Evolutionary conservation across 1,284 basidiomycete genomes (phyloP).

Genomic region (Irpex lacteus): DNA sequence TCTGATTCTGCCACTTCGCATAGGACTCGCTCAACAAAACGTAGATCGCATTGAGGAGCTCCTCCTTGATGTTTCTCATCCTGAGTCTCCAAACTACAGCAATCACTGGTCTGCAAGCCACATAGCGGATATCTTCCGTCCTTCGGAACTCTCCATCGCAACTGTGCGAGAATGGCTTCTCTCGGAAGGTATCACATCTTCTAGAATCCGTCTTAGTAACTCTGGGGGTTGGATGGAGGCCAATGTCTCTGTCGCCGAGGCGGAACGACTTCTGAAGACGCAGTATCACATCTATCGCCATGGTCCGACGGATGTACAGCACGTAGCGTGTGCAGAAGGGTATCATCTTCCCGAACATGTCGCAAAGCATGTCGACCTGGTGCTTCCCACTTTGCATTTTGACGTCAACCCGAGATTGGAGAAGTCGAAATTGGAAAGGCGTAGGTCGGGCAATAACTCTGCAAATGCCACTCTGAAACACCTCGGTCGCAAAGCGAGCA

Average conservation of each 20-base stretch:
- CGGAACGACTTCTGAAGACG: slow-evolving; percentile 42
- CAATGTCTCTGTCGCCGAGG: slow-evolving; percentile 41
- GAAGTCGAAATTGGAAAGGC: neutral
- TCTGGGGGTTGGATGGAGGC: slow-evolving; percentile 43
- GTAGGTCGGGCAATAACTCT: neutral
- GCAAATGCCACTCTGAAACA: no score
- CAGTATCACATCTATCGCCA: slow-evolving; percentile 46
- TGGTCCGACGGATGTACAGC: slow-evolving; percentile 28
- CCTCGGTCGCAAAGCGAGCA: no score
- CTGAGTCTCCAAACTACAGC: slow-evolving; percentile 40
- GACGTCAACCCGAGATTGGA: slow-evolving; percentile 15
- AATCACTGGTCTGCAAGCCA: slow-evolving; percentile 39
- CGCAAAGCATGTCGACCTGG: slow-evolving; percentile 22
- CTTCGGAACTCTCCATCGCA: slow-evolving; percentile 38
- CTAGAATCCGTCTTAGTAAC: slow-evolving; percentile 31
- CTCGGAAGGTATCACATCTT: slow-evolving; percentile 29
- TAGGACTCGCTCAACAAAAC: slow-evolving; percentile 45
- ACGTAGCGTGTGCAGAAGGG: slow-evolving; percentile 27
- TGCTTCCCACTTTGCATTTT: slow-evolving; percentile 25
- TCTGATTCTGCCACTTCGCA: slow-evolving; percentile 36
- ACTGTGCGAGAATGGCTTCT: slow-evolving; percentile 30
- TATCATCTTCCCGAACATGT: slow-evolving; percentile 25
- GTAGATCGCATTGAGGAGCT: slow-evolving; percentile 37
- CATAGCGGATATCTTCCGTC: slow-evolving; percentile 41
- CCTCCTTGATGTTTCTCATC: slow-evolving; percentile 44